Conservation (phyloP, 2,329 filamentous ascomycete genomes). For the Plenodomus lindquistii region DNA sequence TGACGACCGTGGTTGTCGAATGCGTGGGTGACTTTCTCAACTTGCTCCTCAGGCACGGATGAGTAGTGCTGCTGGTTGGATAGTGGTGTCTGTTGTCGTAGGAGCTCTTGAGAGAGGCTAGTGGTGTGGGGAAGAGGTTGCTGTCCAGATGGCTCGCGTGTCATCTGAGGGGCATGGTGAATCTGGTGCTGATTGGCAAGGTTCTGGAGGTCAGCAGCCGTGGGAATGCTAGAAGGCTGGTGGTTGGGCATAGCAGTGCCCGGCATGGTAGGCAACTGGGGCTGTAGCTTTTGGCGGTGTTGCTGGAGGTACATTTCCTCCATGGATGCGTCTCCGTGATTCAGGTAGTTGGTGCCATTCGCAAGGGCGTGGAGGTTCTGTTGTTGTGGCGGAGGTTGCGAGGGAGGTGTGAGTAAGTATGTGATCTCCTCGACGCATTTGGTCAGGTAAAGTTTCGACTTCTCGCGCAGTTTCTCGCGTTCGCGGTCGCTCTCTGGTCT, state of each 20-base stretch:
- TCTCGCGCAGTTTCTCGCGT: constrained; percentile 63
- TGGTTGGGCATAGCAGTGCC: constrained; percentile 61
- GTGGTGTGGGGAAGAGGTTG: constrained; percentile 46
- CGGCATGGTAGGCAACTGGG: constrained; percentile 44
- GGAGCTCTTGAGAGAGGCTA: constrained; percentile 37
- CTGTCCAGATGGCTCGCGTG: constrained; percentile 49
- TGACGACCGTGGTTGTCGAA: constrained; percentile 63
- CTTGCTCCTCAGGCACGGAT: constrained; percentile 56
- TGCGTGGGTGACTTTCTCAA: constrained; percentile 61
- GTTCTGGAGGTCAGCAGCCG: constrained; percentile 47
- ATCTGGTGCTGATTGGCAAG: constrained; percentile 44
- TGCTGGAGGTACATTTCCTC: constrained; percentile 65
- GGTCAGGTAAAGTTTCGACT: constrained; percentile 64
- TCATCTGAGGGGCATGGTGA: constrained; percentile 49
- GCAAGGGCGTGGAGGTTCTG: constrained; percentile 41
- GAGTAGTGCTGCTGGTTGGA: constrained; percentile 45
- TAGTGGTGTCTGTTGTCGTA: constrained; percentile 39
- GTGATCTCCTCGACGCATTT: constrained; percentile 71
- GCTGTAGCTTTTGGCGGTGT: constrained; percentile 58
- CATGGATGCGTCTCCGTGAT: constrained; percentile 58
- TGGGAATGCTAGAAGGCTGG: constrained; percentile 57
- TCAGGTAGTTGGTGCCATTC: constrained; percentile 48
- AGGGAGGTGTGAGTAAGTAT: constrained; percentile 68
- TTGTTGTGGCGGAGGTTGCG: constrained; percentile 62
- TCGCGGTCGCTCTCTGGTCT: constrained; percentile 59